Percentiles rank a stretch among this genome's conserved stretches.
Conservation (phyloP, 495 filamentous ascomycete species). For the Penicillium alfredii region DNA sequence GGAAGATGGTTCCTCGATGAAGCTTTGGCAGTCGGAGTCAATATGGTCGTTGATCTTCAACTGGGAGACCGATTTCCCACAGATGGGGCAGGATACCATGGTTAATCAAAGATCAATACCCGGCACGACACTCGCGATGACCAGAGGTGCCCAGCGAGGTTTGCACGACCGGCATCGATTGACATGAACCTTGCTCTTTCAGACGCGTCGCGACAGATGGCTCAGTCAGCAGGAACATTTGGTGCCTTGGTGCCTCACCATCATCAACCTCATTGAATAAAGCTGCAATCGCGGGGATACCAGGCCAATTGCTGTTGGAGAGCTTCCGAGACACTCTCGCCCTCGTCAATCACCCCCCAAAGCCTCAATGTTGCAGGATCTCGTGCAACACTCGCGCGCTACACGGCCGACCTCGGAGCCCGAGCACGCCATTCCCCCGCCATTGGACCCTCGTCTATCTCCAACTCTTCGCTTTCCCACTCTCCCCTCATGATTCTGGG, state of each 20-base stretch:
- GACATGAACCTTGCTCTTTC: too few species aligned
- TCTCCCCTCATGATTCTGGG: not conserved
- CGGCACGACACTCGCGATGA: too few species aligned
- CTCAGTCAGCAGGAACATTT: too few species aligned
- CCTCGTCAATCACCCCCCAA: too few species aligned
- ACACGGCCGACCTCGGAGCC: conserved; percentile 15
- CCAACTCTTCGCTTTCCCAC: not conserved
- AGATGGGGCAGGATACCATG: conserved; percentile 90
- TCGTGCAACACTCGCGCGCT: too few species aligned
- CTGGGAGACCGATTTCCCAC: conserved; percentile 66
- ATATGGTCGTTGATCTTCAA: conserved; percentile 84
- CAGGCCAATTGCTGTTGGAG: too few species aligned
- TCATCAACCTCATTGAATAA: not conserved
- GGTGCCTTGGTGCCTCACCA: conserved; percentile 4
- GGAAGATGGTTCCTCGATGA: conserved; percentile 43
- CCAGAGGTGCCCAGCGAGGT: too few species aligned
- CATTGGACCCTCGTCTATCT: conserved; percentile 1
- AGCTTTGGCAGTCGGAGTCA: conserved; percentile 71
- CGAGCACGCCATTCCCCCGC: conserved; percentile 18
- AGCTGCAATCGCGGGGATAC: too few species aligned
- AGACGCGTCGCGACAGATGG: conserved; percentile 16
- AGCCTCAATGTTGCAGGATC: too few species aligned
- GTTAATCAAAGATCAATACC: too few species aligned
- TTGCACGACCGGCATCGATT: too few species aligned
- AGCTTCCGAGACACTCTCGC: too few species aligned